These are phyloP conservation scores for Wickerhamiella brachini DNA, from an alignment of 805 yeast species.

Conservation along the genomic window DNA sequence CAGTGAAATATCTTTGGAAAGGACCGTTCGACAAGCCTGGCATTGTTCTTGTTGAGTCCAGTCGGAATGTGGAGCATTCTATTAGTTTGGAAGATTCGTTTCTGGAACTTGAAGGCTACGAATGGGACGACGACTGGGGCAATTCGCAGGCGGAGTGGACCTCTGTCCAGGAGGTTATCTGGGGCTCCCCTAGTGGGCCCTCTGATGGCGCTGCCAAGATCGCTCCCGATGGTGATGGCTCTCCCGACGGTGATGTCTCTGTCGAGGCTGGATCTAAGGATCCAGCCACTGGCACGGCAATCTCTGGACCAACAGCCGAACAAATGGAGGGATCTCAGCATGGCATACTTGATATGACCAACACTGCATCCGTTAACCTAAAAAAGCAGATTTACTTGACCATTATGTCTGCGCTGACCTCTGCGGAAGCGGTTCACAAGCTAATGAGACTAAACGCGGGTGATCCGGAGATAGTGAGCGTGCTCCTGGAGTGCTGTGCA, in stretches of 20 bases:
- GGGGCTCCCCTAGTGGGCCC: too few species aligned
- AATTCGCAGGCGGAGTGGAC: slow-evolving; percentile 12
- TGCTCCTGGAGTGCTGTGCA: slow-evolving; percentile 65
- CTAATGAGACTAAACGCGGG: slow-evolving; percentile 32
- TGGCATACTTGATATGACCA: slow-evolving; percentile 51
- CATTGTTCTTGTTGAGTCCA: slow-evolving; percentile 29
- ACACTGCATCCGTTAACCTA: slow-evolving; percentile 44
- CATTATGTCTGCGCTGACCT: slow-evolving; percentile 77
- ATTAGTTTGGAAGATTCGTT: not conserved
- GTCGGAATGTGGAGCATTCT: not conserved
- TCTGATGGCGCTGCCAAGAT: too few species aligned
- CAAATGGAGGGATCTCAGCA: not conserved
- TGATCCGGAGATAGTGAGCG: slow-evolving; percentile 47
- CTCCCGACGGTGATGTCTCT: too few species aligned
- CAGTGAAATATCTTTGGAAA: not conserved
- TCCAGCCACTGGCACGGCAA: too few species aligned
- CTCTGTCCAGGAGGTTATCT: not conserved
- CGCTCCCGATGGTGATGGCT: too few species aligned
- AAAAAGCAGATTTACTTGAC: slow-evolving; percentile 71
- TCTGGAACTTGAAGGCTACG: not conserved
- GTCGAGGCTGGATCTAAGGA: too few species aligned
- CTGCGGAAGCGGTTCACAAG: slow-evolving; percentile 89
- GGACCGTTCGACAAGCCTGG: not conserved
- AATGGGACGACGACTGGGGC: not conserved
- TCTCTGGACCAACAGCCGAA: too few species aligned